Evolutionary conservation across 2,329 filamentous ascomycete species (phyloP).

Genomic region (Sarocladiaceae sp.): DNA sequence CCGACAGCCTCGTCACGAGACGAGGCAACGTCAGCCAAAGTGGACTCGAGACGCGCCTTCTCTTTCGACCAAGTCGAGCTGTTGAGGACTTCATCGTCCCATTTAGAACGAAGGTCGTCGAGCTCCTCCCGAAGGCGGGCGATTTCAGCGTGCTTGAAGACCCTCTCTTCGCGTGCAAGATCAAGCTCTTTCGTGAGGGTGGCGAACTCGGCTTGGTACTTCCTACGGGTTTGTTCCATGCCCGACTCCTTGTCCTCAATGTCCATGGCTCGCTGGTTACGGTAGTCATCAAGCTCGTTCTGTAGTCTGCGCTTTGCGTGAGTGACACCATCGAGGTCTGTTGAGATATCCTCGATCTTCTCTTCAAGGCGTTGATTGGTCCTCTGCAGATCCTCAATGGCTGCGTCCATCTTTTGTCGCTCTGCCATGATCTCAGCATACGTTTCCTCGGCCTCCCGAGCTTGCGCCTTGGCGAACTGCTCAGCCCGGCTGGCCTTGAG

Average conservation of each 20-base stretch:
- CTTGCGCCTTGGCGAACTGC: slow-evolving; percentile 88
- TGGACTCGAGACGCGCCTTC: slow-evolving; percentile 86
- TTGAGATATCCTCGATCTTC: slow-evolving; percentile 84
- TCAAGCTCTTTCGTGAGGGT: slow-evolving; percentile 89
- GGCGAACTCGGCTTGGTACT: slow-evolving; percentile 92
- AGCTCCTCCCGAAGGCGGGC: slow-evolving; percentile 89
- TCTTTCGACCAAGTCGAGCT: slow-evolving; percentile 98
- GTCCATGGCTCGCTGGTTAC: slow-evolving; percentile 90
- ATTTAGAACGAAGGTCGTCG: slow-evolving; percentile 90
- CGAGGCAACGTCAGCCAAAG: slow-evolving; percentile 79
- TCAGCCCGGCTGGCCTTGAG: slow-evolving; percentile 89
- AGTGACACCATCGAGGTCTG: slow-evolving; percentile 78
- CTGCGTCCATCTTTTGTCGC: slow-evolving; percentile 81
- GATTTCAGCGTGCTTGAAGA: slow-evolving; percentile 82
- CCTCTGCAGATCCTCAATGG: slow-evolving; percentile 84
- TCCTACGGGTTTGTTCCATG: slow-evolving; percentile 95
- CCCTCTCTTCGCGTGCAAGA: slow-evolving; percentile 83
- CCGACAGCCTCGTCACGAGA: slow-evolving; percentile 92
- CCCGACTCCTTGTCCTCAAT: slow-evolving; percentile 95
- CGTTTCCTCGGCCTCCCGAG: slow-evolving; percentile 85
- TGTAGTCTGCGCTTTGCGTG: slow-evolving; percentile 93
- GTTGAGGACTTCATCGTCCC: slow-evolving; percentile 97
- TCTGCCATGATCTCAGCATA: slow-evolving; percentile 89
- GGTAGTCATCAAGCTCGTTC: slow-evolving; percentile 96
- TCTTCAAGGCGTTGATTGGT: slow-evolving; percentile 89